Evolutionary conservation across 2,329 filamentous ascomycete species (phyloP).

Genomic region (Colletotrichum melonis): DNA sequence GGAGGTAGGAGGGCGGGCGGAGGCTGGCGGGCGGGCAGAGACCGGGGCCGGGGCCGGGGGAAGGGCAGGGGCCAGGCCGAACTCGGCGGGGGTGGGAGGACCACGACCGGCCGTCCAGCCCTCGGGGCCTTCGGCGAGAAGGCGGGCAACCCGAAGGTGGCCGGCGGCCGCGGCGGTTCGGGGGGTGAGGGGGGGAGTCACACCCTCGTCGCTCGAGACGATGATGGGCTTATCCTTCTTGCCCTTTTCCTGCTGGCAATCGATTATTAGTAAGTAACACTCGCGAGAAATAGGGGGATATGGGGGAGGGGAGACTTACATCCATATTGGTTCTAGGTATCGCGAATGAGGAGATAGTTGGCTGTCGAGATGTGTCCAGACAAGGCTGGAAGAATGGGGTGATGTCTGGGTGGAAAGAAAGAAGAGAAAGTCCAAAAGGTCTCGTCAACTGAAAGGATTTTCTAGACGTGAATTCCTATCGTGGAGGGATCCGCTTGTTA

Average conservation of each 20-base stretch:
- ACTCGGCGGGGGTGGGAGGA: no score
- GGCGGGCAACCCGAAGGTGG: no score
- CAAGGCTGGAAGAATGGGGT: background rate
- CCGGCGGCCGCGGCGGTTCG: no score
- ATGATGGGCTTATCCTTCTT: background rate
- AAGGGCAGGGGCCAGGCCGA: no score
- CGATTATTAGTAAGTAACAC: background rate
- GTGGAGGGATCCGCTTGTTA: background rate
- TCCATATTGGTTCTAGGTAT: background rate
- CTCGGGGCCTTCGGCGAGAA: no score
- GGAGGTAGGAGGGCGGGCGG: no score
- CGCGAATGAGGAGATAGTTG: background rate
- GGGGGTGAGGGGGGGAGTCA: no score
- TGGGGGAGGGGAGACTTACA: background rate
- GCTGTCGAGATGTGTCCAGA: background rate
- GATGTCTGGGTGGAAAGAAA: background rate
- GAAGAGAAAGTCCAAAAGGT: background rate
- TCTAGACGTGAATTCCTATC: background rate
- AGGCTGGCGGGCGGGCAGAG: no score
- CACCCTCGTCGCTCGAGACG: background rate
- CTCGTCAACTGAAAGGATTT: background rate
- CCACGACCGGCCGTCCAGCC: accelerated
- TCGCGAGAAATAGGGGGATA: background rate
- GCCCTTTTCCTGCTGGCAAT: background rate
- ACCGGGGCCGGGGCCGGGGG: no score